Evolutionary conservation across 371 early-diverging fungal species (phyloP).

Genomic region (Syncephalastrum contaminatum): DNA sequence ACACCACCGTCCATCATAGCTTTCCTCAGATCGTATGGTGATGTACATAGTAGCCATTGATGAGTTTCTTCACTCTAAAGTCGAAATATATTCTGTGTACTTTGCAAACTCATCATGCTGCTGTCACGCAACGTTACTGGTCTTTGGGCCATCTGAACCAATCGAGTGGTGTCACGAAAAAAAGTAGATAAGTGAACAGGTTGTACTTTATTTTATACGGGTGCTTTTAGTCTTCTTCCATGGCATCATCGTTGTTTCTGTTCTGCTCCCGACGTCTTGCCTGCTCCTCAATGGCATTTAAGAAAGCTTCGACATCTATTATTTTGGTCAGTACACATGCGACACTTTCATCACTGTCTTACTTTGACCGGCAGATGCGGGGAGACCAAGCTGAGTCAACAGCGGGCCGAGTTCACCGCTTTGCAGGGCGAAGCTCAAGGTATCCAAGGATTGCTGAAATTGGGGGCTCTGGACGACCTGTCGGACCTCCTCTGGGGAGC

Average conservation of each 20-base stretch:
- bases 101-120: too few species aligned
- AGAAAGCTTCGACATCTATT: slow-evolving; percentile 67
- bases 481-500: slow-evolving; percentile 54
- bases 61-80: too few species aligned
- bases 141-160: too few species aligned
- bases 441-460: slow-evolving; percentile 68
- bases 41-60: too few species aligned
- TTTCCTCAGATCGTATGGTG: too few species aligned
- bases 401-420: slow-evolving; percentile 70
- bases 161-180: neutral
- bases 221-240: slow-evolving; percentile 33
- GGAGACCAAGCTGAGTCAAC: slow-evolving; percentile 63
- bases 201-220: slow-evolving; percentile 1
- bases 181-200: neutral
- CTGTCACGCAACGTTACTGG: too few species aligned
- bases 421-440: slow-evolving; percentile 63
- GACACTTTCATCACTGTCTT: neutral
- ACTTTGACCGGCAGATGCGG: slow-evolving; percentile 17
- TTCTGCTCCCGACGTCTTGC: slow-evolving; percentile 39
- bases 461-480: slow-evolving; percentile 66
- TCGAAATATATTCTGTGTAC: too few species aligned
- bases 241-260: slow-evolving; percentile 26
- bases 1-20: too few species aligned
- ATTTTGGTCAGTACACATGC: neutral
- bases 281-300: slow-evolving; percentile 63